These are phyloP conservation scores for Quercus lobata DNA, from an alignment of 331 rosid species.

Conservation along the genomic window DNA sequence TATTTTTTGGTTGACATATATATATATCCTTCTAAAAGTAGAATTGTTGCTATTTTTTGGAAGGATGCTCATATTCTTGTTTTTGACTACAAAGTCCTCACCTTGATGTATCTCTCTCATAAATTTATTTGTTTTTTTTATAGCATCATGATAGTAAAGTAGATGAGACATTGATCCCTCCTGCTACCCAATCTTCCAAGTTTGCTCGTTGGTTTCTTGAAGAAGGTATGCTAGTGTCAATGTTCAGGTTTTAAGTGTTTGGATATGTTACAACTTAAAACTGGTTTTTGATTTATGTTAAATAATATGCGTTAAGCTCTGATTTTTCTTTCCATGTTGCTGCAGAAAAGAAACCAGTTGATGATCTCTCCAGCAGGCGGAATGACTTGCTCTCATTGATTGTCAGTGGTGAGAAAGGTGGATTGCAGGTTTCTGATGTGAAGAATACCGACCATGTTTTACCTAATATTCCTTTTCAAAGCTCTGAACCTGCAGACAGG, in stretches of 20 bases:
- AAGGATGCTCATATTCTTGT: conserved; percentile 9
- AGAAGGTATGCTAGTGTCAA: conserved; percentile 54
- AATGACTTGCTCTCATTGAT: conserved; percentile 79
- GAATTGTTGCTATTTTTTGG: conserved; percentile 1
- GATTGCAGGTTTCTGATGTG: conserved; percentile 33
- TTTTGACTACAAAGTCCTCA: neutral
- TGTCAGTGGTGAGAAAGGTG: conserved; percentile 70
- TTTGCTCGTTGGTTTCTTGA: conserved; percentile 89
- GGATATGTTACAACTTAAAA: conserved; percentile 14
- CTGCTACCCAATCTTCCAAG: conserved; percentile 66
- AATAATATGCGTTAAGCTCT: conserved; percentile 8
- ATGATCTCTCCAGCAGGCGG: conserved; percentile 50
- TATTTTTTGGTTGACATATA: neutral
- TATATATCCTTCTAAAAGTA: neutral
- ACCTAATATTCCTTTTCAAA: conserved; percentile 39
- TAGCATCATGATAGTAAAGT: conserved; percentile 48
- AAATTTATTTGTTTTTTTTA: conserved; percentile 14
- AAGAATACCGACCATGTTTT: conserved; percentile 31
- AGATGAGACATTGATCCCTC: conserved; percentile 57
- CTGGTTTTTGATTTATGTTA: conserved; percentile 6
- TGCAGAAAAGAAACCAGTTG: conserved; percentile 65
- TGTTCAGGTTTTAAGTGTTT: conserved; percentile 18
- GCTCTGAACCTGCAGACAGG: conserved; percentile 38
- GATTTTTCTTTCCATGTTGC: neutral
- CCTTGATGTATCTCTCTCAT: conserved; percentile 17